Evolutionary conservation across 768 basidiomycete species (phyloP), one percentile per base, ranked within the genome.

Genomic region (Daedalea quercina): DNA sequence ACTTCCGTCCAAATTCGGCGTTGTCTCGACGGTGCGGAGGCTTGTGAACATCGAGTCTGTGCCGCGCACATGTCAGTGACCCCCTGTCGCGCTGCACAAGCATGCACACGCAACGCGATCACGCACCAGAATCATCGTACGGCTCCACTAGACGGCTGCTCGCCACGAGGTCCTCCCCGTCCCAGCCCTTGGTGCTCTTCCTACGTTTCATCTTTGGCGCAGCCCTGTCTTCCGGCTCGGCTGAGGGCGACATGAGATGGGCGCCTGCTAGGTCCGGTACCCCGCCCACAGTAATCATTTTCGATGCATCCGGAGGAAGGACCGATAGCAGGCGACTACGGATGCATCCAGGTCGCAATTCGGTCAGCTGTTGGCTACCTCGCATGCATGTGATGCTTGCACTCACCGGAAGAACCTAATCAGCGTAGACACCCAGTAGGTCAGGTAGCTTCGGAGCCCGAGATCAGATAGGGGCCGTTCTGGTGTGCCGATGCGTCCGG

Each of bases 381-480:
- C 11, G 19, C 23, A 24, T 35, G 22, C 20, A 50, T 43, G 28
- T 43, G 52, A 45, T 47, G 50, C 24, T 35, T 9, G 24, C 20
- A 47, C 35, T 51, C 58, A 87, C 85, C 85, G 75, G 67, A 94
- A 81, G 75, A 90, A 93, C 37, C 91, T 81, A n/a, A 94, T 69
- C 53, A 94, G 74, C 0, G 84, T 85, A 7, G 87, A 79, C 2
- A 89, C 81, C 92, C 92, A 94, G 65, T 85, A 93, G 8, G 89
- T 79, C 28, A 91, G 80, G 69, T 98, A 99, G 53, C 91, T 88
- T 50, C 89, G 80, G 11, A 94, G 75, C 7, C 96, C 96, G 15
- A 98, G 82, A 57, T 94, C 93, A 0, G 94, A 96, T 3, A 99
- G 74, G 1, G 96, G 96, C 9, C 95, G 82, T 70, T 99, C 96